These are phyloP conservation scores for Tylopilus balloui DNA, from an alignment of 768 basidiomycete genomes.

Conservation along the genomic window DNA sequence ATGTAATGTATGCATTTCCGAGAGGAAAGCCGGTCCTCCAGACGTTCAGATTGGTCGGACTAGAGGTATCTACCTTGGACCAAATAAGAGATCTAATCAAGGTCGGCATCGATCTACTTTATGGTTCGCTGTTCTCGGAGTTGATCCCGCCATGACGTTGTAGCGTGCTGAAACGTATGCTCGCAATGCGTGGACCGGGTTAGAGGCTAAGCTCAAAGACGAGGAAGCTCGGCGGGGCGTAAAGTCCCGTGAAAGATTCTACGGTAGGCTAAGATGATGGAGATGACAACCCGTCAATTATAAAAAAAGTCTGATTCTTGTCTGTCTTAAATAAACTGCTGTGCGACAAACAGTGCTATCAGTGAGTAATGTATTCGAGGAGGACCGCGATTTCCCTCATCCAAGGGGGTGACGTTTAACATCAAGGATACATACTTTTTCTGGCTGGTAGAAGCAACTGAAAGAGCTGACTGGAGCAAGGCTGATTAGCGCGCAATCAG, in stretches of 20 bases:
- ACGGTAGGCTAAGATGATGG: slow-evolving; percentile 19
- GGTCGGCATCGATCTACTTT: slow-evolving; percentile 35
- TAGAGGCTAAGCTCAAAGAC: slow-evolving; percentile 62
- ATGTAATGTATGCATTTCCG: slow-evolving; percentile 63
- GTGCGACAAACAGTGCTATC: no score
- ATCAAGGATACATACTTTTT: no score
- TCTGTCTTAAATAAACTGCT: background rate
- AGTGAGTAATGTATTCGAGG: no score
- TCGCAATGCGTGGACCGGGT: slow-evolving; percentile 45
- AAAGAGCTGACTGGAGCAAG: no score
- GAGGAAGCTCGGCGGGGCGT: slow-evolving; percentile 57
- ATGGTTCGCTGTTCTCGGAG: background rate
- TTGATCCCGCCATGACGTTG: slow-evolving; percentile 43
- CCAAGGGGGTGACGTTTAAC: no score
- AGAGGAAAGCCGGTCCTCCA: slow-evolving; percentile 44
- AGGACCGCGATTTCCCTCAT: no score
- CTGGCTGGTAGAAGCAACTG: no score
- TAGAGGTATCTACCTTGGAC: slow-evolving; percentile 49
- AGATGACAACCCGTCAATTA: background rate
- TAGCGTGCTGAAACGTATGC: slow-evolving; percentile 70
- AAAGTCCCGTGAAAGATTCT: slow-evolving; percentile 55
- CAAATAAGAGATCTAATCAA: slow-evolving; percentile 50
- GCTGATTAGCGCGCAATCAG: no score
- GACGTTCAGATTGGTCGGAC: slow-evolving; percentile 59
- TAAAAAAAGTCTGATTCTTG: background rate